These are phyloP conservation scores for Ustilago esculenta DNA, from an alignment of 1,284 basidiomycete genomes.

Conservation along the genomic window DNA sequence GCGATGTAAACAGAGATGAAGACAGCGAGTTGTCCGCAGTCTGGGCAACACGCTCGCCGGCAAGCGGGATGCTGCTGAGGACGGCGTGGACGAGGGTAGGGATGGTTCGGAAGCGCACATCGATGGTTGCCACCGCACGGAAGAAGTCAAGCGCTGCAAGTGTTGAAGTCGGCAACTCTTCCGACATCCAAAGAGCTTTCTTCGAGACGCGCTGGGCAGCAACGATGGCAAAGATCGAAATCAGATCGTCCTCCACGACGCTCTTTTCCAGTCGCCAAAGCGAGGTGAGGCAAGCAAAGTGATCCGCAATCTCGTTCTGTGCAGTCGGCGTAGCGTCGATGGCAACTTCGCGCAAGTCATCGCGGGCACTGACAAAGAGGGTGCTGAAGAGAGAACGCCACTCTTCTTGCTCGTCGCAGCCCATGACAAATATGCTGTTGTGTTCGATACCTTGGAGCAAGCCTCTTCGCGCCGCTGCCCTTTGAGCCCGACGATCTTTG, in stretches of 20 bases:
- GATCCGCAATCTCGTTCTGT: conserved; percentile 10
- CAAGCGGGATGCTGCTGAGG: conserved; percentile 10
- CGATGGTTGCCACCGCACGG: conserved; percentile 16
- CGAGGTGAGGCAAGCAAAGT: conserved; percentile 24
- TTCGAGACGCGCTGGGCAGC: conserved; percentile 21
- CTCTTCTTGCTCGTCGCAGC: conserved; percentile 29
- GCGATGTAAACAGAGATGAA: conserved; percentile 25
- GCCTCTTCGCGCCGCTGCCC: conserved; percentile 20
- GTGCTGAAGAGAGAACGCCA: conserved; percentile 41
- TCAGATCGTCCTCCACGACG: conserved; percentile 26
- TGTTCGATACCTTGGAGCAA: conserved; percentile 32
- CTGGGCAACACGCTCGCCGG: conserved; percentile 1
- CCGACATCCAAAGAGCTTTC: conserved; percentile 11
- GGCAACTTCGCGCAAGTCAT: conserved; percentile 10
- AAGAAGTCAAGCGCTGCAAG: conserved; percentile 34
- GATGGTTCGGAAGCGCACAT: conserved; percentile 29
- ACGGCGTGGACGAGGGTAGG: conserved; percentile 26
- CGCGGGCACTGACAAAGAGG: conserved; percentile 10
- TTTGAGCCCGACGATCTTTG: neutral
- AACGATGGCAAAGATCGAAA: conserved; percentile 20
- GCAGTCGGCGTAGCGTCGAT: neutral
- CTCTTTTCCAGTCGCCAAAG: conserved; percentile 45
- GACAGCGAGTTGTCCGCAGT: neutral
- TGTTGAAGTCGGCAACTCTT: conserved; percentile 13
- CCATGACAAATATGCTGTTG: conserved; percentile 24